Evolutionary conservation across 2,329 filamentous ascomycete species (phyloP), one percentile per base, ranked within the genome.

Genomic region (Mycogone perniciosa): DNA sequence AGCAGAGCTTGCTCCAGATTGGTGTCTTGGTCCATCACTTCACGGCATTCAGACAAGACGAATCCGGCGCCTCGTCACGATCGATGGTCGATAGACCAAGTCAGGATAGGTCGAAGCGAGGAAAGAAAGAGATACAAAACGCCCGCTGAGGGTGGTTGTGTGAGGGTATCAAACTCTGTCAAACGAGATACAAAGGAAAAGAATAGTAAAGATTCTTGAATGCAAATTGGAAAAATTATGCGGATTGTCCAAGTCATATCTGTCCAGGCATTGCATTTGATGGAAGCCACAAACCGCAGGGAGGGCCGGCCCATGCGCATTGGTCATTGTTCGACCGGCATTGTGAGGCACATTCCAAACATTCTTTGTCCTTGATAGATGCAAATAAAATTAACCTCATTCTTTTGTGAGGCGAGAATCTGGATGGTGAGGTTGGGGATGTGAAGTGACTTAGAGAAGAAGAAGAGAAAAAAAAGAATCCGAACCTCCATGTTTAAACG

Each of bases 321-420:
- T 27, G 10, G 13, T 6, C 46, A 29, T 46, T 38, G 41, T 46
- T 31, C 13, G 10, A 34, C 20, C 20, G 48, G 6, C 27, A 7
- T 27, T 39, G 29, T 42, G 11, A 46, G 46, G 37, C 31, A 13
- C n/a, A 39, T 44, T 31, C 39, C 51, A 46, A 31, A 44, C 11
- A 3, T 26, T 46, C 46, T 53, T 53, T 53, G 51, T 49, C 6
- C 11, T 31, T 13, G n/a, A 10, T 5, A 26, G 7, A 20, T 26
- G 7, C 11, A 44, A 10, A 5, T 30, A 13, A 9, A 39, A 7
- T 11, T 31, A 31, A 13, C 11, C 20, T 20, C 13, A 29, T 33
- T 33, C 34, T 13, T 9, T 4, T 33, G 27, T 6, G 5, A 39
- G 8, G 3, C 7, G 5, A 8, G 4, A 8, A n/a, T 39, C 8